Conservation (phyloP, 345 rosid species). For the Geranium rotundifolium region DNA sequence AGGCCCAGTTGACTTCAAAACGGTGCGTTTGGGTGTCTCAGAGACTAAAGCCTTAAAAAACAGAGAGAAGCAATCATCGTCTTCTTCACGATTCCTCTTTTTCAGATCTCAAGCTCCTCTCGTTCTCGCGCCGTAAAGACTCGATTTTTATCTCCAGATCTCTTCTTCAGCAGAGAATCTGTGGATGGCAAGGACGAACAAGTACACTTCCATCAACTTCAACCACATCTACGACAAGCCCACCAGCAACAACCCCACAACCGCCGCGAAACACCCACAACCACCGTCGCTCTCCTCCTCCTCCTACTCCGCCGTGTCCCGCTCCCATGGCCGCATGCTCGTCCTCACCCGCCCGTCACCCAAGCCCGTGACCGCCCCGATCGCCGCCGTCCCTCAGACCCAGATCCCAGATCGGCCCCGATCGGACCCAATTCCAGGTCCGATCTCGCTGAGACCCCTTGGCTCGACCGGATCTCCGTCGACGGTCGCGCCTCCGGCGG, state of each 20-base stretch:
- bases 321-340: conserved; percentile 77
- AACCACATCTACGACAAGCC: conserved; percentile 59
- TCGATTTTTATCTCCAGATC: neutral
- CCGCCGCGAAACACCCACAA: conserved; percentile 15
- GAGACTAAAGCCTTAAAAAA: neutral
- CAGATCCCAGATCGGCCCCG: conserved; percentile 11
- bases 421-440: conserved; percentile 22
- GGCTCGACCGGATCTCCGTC: conserved; percentile 37
- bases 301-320: conserved; percentile 16
- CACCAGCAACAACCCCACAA: conserved; percentile 14
- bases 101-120: neutral
- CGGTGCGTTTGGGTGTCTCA: neutral
- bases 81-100: neutral
- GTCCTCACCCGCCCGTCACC: conserved; percentile 64
- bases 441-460: conserved; percentile 54
- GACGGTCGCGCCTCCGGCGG: conserved; percentile 15
- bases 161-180: conserved; percentile 3
- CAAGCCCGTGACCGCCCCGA: conserved; percentile 37
- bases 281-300: conserved; percentile 37
- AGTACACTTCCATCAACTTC: conserved; percentile 61
- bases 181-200: conserved; percentile 85
- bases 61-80: neutral
- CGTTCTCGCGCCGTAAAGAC: neutral
- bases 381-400: conserved; percentile 11
- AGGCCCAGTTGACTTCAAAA: neutral